These are phyloP conservation scores for Naganishia sp. DNA, from an alignment of 1,284 basidiomycete genomes.

Conservation along the genomic window DNA sequence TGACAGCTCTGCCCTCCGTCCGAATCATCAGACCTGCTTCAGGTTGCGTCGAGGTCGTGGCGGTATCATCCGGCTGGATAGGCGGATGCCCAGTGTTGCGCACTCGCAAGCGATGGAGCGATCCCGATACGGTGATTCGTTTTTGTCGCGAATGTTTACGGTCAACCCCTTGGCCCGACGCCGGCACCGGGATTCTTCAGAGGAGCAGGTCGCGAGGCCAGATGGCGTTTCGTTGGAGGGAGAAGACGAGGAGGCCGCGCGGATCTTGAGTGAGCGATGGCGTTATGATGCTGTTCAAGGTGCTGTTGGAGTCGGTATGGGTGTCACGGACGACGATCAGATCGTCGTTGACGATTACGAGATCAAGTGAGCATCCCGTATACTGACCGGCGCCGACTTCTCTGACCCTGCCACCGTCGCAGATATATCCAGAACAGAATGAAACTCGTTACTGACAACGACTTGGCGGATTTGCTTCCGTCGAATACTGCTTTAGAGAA, in stretches of 20 bases:
- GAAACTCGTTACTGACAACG: slow-evolving; percentile 38
- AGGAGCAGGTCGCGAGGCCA: slow-evolving; percentile 35
- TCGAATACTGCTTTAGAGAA: slow-evolving; percentile 14
- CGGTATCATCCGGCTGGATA: slow-evolving; percentile 75
- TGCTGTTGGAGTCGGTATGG: slow-evolving; percentile 52
- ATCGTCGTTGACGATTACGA: slow-evolving; percentile 54
- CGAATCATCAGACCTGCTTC: slow-evolving; percentile 55
- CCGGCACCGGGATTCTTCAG: slow-evolving; percentile 45
- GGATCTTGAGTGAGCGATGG: slow-evolving; percentile 41
- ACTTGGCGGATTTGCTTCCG: slow-evolving; percentile 36
- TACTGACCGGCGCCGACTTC: not conserved
- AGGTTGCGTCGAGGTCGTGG: slow-evolving; percentile 77
- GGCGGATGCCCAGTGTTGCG: slow-evolving; percentile 55
- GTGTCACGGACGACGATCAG: slow-evolving; percentile 49
- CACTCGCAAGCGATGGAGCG: slow-evolving; percentile 41
- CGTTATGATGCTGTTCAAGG: slow-evolving; percentile 52
- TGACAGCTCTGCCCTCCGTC: slow-evolving; percentile 30
- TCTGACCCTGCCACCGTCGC: not conserved
- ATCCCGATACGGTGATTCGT: slow-evolving; percentile 38
- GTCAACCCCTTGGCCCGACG: slow-evolving; percentile 33
- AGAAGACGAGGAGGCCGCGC: slow-evolving; percentile 28
- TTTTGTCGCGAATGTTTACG: slow-evolving; percentile 21
- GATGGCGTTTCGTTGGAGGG: slow-evolving; percentile 28
- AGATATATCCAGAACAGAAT: slow-evolving; percentile 26
- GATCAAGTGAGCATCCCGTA: slow-evolving; percentile 40